Evolutionary conservation across 225 moss, liverwort and hornwort species (phyloP).

Genomic region (Lunularia cruciata): DNA sequence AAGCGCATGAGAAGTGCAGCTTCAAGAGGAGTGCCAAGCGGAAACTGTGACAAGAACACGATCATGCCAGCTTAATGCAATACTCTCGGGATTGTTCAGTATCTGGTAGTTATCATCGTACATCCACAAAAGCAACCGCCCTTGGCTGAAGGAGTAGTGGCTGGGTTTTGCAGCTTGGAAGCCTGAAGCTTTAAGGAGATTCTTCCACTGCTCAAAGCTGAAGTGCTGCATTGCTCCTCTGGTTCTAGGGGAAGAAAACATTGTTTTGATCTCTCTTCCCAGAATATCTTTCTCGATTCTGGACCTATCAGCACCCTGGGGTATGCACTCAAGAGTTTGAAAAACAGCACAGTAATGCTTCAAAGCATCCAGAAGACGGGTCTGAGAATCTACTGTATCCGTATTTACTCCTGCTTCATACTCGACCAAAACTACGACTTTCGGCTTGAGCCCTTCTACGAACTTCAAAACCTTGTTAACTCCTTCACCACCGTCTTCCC

Average conservation of each 20-base stretch:
- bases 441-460: constrained; percentile 47
- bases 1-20: background rate
- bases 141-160: constrained; percentile 72
- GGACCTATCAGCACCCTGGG: constrained; percentile 55
- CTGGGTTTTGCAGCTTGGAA: constrained; percentile 50
- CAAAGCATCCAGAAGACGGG: constrained; percentile 61
- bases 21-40: constrained; percentile 51
- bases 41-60: constrained; percentile 63
- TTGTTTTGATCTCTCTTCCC: constrained; percentile 57
- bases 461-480: constrained; percentile 42
- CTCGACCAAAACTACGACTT: constrained; percentile 61
- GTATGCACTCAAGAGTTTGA: constrained; percentile 65
- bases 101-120: constrained; percentile 65
- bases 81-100: constrained; percentile 36
- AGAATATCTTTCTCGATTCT: constrained; percentile 66
- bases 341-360: constrained; percentile 73
- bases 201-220: constrained; percentile 54
- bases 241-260: constrained; percentile 53
- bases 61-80: constrained; percentile 68
- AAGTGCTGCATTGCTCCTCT: constrained; percentile 55
- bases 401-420: constrained; percentile 63
- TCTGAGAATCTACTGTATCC: constrained; percentile 33
- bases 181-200: constrained; percentile 37
- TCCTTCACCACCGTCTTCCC: constrained; percentile 37
- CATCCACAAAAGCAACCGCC: constrained; percentile 67